A percentile compares a stretch with the other conserved stretches of the same genome.
These are phyloP conservation scores for Suillus brevipes DNA, from an alignment of 768 basidiomycete species.

Conservation along the genomic window DNA sequence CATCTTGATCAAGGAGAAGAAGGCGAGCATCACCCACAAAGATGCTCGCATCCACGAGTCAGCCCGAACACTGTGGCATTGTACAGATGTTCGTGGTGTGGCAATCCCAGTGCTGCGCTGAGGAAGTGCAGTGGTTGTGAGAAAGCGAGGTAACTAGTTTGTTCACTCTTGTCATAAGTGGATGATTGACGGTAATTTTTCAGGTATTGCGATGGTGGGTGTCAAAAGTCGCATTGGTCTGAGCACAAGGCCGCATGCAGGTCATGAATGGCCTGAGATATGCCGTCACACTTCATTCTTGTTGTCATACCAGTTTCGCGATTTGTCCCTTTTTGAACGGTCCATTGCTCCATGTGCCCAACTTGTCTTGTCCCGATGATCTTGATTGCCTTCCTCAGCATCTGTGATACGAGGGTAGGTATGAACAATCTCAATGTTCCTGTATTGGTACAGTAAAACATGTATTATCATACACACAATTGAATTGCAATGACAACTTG, in stretches of 20 bases:
- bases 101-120: conserved; percentile 59
- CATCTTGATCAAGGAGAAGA: conserved; percentile 42
- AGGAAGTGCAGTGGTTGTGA: conserved; percentile 51
- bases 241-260: conserved; percentile 36
- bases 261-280: conserved; percentile 10
- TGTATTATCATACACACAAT: conserved; percentile 2
- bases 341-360: not conserved
- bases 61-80: conserved; percentile 50
- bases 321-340: not conserved
- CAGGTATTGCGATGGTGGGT: conserved; percentile 47
- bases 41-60: conserved; percentile 44
- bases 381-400: not conserved
- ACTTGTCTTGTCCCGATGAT: not conserved
- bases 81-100: conserved; percentile 65
- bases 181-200: not conserved
- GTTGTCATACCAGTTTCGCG: not conserved
- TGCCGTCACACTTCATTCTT: not conserved
- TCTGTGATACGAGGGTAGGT: no score
- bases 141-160: conserved; percentile 36
- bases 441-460: conserved; percentile 1
- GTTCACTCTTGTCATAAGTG: not conserved
- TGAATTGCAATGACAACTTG: not conserved
- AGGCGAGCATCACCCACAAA: conserved; percentile 25
- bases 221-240: conserved; percentile 40
- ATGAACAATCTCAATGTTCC: not conserved